phyloP scores from a whole-genome alignment of 2,329 filamentous ascomycete genomes.

The Fusarium lyarnte region DNA sequence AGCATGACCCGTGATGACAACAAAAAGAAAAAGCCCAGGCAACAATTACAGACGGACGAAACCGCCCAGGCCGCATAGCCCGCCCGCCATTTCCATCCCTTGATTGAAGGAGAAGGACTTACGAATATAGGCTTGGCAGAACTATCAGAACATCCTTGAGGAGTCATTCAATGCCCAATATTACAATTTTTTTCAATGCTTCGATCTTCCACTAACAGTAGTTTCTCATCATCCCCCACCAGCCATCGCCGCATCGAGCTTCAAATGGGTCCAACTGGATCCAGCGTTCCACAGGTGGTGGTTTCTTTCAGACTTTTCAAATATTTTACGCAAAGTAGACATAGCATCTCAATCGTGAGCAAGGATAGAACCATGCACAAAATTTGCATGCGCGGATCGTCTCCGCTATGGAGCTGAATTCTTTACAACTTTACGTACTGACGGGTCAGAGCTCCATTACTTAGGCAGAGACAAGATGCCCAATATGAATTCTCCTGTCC shows the following conservation, averaged over 20 bases:
- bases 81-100: slow-evolving; percentile 1
- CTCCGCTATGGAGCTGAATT: slow-evolving; percentile 23
- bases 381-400: slow-evolving; percentile 15
- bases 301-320: slow-evolving; percentile 14
- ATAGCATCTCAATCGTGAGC: slow-evolving; percentile 17
- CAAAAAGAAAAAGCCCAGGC: slow-evolving; percentile 9
- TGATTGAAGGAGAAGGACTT: neutral
- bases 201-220: slow-evolving; percentile 12
- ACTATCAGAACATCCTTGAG: slow-evolving; percentile 1
- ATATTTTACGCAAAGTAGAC: slow-evolving; percentile 9
- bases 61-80: neutral
- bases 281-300: slow-evolving; percentile 11
- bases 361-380: slow-evolving; percentile 33
- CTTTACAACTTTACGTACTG: slow-evolving; percentile 9
- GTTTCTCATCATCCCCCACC: slow-evolving; percentile 19
- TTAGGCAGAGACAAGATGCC: slow-evolving; percentile 18
- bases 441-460: neutral
- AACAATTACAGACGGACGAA: slow-evolving; percentile 20
- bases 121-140: slow-evolving; percentile 10
- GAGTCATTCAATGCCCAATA: neutral
- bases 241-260: slow-evolving; percentile 21
- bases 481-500: slow-evolving; percentile 14
- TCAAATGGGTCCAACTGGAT: slow-evolving; percentile 19
- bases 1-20: slow-evolving; percentile 2
- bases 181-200: slow-evolving; percentile 3